Evolutionary conservation across 2,329 filamentous ascomycete species (phyloP).

Genomic region (Fusarium decemcellulare): DNA sequence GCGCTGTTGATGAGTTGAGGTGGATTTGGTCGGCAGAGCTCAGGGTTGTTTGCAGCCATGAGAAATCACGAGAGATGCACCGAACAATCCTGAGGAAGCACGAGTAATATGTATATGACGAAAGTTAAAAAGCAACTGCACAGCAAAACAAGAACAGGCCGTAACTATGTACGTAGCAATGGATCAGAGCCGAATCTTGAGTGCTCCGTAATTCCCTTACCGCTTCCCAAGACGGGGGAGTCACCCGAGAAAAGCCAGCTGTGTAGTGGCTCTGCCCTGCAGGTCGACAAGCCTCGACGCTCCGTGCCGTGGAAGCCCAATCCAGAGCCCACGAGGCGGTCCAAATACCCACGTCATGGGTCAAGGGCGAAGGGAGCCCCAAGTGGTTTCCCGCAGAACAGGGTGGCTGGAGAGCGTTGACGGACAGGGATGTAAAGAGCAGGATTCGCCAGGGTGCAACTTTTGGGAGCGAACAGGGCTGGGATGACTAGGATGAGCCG

Average conservation of each 20-base stretch:
- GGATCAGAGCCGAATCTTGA: constrained; percentile 28
- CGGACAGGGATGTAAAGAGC: constrained; percentile 19
- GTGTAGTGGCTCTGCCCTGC: constrained; percentile 43
- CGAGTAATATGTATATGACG: constrained; percentile 33
- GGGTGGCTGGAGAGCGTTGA: constrained; percentile 31
- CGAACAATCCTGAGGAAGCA: constrained; percentile 5
- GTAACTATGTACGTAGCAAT: constrained; percentile 29
- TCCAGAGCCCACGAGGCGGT: constrained; percentile 38
- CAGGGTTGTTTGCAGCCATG: constrained; percentile 27
- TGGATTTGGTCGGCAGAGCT: constrained; percentile 24
- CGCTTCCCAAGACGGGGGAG: constrained; percentile 40
- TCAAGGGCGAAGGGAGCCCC: constrained; percentile 20
- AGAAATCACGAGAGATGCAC: constrained; percentile 2
- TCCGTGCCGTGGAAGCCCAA: constrained; percentile 37
- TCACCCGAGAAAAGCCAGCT: constrained; percentile 20
- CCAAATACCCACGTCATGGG: constrained; percentile 46
- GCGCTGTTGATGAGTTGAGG: constrained; percentile 21
- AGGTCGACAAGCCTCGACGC: constrained; percentile 23
- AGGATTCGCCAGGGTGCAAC: constrained; percentile 30
- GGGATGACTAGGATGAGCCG: constrained; percentile 11
- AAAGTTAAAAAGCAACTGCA: constrained; percentile 30
- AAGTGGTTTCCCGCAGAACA: constrained; percentile 2
- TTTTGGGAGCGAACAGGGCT: constrained; percentile 18
- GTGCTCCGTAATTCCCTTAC: constrained; percentile 37
- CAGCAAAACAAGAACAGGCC: constrained; percentile 25